Evolutionary conservation across 164 flowering plant genomes (phyloP).

Genomic region (Piper betle): DNA sequence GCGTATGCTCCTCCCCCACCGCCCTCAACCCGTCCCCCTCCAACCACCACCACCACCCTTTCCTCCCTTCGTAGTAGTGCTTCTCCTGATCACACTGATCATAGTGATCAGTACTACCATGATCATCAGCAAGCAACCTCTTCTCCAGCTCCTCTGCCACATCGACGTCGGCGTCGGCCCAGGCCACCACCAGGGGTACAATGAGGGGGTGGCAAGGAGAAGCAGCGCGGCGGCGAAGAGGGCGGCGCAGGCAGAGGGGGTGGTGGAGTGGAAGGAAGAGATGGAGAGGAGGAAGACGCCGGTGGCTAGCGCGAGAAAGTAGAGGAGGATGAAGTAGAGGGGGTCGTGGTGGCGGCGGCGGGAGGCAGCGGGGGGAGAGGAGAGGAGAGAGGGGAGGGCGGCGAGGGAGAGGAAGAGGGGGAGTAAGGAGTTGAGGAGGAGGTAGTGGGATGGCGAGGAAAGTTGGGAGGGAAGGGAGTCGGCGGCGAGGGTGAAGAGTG

Average conservation of each 20-base stretch:
- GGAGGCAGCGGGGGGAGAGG: conserved; percentile 66
- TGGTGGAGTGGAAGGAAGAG: conserved; percentile 23
- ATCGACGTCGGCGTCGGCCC: conserved; percentile 44
- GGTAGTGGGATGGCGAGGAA: conserved; percentile 34
- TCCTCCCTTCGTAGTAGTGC: not conserved
- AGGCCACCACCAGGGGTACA: conserved; percentile 61
- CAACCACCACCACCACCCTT: conserved; percentile 11
- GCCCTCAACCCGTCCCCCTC: conserved; percentile 34
- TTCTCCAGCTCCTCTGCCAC: conserved; percentile 75
- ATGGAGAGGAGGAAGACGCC: conserved; percentile 73
- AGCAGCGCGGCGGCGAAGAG: conserved; percentile 58
- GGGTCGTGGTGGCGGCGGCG: conserved; percentile 52
- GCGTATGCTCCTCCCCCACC: conserved; percentile 81
- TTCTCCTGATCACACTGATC: not conserved
- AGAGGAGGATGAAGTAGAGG: conserved; percentile 50
- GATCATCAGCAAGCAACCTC: conserved; percentile 24
- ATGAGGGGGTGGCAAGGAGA: conserved; percentile 42
- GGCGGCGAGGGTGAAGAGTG: conserved; percentile 64
- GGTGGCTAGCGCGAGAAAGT: conserved; percentile 24
- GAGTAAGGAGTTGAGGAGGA: conserved; percentile 54
- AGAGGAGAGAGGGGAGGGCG: conserved; percentile 53
- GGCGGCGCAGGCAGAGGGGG: conserved; percentile 17
- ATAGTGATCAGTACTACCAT: conserved; percentile 3
- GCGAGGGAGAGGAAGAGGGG: conserved; percentile 47
- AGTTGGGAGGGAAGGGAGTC: conserved; percentile 31